Base-by-base conservation (phyloP, 495 filamentous ascomycete species). In the Gamarada debralockiae region DNA sequence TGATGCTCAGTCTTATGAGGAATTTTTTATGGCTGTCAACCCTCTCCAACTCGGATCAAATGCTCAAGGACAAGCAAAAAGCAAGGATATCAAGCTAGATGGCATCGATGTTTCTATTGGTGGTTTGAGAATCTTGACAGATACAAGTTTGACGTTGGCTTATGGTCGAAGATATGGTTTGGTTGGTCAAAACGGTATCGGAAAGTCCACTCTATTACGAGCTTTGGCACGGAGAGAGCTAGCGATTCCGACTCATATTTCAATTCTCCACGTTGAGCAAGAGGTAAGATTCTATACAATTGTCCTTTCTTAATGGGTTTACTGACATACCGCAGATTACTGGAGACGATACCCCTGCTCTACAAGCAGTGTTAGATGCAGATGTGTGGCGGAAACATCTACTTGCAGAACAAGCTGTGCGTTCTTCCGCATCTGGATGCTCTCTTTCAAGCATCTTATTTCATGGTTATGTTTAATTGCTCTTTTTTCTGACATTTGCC, bases 1-100 rank as follows among this genome's bases (percentile, higher is more conserved):
- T 56, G 81, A 88, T 57, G 73, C 91, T n/a, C 85, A 96, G 78
- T 89, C 89, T 3, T 99, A 99, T 68, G 93, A 99, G 67, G 95
- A 99, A 65, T 97, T 99, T 73, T 99, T 91, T 77, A 97, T 99
- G 93, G 82, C 87, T 36, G 93, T 99, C 73, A 99, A 99, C 67
- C 93, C 93, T 36, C 76, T 99, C 37, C 93, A 96, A 62, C 59
- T 97, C 55, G 92, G 90, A 39, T 71, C 80, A n/a, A 60, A 74
- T 48, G 69, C 70, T 38, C 63, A 69, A 33, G 84, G 85, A 56
- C 69, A 78, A 48, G 70, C 82, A 51, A 97, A 97, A 85, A 96
- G 92, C 68, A 99, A 99, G 77, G 93, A 99, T 68, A 95, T 99
- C 75, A 99, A 97, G 74, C 74, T 99, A 55, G 93, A 99, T 62